A percentile compares a stretch with the other conserved stretches of the same genome.
phyloP scores from a whole-genome alignment of 106 monocot species.

The Narthecium ossifragum region DNA sequence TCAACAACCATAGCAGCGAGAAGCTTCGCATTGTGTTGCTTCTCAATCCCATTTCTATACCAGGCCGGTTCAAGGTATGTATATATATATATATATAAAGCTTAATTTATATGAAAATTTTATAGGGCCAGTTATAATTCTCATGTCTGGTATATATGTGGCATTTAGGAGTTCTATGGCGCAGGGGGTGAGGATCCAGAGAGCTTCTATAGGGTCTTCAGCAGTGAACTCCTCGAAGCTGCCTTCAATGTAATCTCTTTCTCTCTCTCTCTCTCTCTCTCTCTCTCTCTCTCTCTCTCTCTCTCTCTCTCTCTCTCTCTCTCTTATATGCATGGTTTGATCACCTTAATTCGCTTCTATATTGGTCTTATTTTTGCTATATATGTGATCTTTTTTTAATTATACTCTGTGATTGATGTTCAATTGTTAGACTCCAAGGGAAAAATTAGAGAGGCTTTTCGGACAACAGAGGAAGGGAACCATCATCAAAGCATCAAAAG shows the following conservation, averaged over 20 bases:
- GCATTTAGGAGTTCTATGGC: slow-evolving; percentile 15
- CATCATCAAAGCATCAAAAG: slow-evolving; percentile 41
- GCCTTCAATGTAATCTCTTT: slow-evolving; percentile 27
- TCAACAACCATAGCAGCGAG: slow-evolving; percentile 19
- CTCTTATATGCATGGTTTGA: no score
- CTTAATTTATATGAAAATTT: background rate
- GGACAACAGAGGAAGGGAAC: slow-evolving; percentile 28
- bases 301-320: background rate
- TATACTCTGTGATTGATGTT: background rate
- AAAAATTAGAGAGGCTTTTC: slow-evolving; percentile 30
- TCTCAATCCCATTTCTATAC: slow-evolving; percentile 13
- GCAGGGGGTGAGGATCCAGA: slow-evolving; percentile 16
- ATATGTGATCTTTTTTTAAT: background rate
- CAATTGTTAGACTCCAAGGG: slow-evolving; percentile 24
- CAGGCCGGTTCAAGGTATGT: slow-evolving; percentile 14
- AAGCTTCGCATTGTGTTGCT: slow-evolving; percentile 16
- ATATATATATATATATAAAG: background rate
- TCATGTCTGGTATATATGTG: background rate
- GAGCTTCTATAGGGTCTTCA: slow-evolving; percentile 17
- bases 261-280: no score
- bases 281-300: background rate
- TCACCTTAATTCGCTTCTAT: background rate
- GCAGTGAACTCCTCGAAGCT: slow-evolving; percentile 16
- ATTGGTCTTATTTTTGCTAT: background rate
- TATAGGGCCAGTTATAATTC: background rate